Evolutionary conservation across 345 rosid genomes (phyloP), one percentile per base, ranked within the genome.

Genomic region (Corchorus olitorius): DNA sequence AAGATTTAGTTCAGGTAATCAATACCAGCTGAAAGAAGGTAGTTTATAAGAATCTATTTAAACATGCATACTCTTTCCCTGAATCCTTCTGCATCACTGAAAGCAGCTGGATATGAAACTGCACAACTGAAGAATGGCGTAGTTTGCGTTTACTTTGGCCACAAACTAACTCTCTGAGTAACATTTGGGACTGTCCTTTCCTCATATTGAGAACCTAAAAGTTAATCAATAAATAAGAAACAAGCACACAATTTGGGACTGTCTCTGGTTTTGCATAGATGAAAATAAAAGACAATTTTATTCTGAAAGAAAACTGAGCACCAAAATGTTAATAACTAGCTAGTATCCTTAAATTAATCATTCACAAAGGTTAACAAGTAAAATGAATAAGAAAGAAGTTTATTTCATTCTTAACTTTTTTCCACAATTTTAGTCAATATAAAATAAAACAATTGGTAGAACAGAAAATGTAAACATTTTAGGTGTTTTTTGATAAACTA

Each of bases 61-160:
- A 62, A 39, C 50, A 63, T 37, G 45, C 71, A 15, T 75, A 75
- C 77, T 75, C 77, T 49, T 75, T 75, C 53, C 37, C 63, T 4
- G 27, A 64, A 52, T 75, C 71, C 17, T 50, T 75, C 19, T 48
- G 71, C 58, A 75, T n/a, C 52, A 75, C 33, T 4, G 77, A 75
- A 17, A 75, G 77, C 71, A 75, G 59, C 37, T 52, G 77, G 33
- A 64, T 75, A 39, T 75, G 77, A 64, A 75, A 63, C 41, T 64
- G 77, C 58, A 75, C 71, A 64, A 63, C 12, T 12, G 77, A 46
- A 34, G 77, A 54, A 65, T 64, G 50, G 20, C 67, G 50, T 19
- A 54, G 48, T 50, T 48, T 65, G 37, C 50, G 61, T 49, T 49
- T 64, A 39, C 70, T 64, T 75, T 46, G 17, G 35, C 71, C 70